Base-by-base conservation (phyloP, 2,329 filamentous ascomycete genomes). In the Hortaea sp. region DNA sequence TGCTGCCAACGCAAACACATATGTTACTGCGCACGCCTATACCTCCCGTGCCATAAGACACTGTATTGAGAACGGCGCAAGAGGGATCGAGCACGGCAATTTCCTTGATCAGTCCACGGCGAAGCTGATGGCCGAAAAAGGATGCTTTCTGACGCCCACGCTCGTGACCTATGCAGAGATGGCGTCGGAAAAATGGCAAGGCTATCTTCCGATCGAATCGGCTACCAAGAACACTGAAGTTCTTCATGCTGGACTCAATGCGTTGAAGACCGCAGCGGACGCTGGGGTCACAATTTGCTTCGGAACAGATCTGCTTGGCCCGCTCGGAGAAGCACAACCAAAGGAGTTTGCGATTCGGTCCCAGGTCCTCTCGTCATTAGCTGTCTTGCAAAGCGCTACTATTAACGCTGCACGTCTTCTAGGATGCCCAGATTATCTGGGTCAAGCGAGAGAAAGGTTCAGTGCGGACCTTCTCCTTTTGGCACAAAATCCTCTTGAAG, bases 31-130 rank as follows among this genome's bases (percentile, higher is more conserved):
- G 3, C 75, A 79, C 50, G 71, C 72, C 1, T 78, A 79, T 58
- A 78, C 73, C 0, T 66, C 71, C 4, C 53, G 61, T 41, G 67
- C 73, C 0, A 77, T 79, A 32, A 63, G 68, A 7, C 73, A 76
- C 43, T 70, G 70, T 4, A 64, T 79, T 20, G 66, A 71, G 6
- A 72, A 77, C 39, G 76, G 73, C 4, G 70, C 72, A 0, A 65
- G 52, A n/a, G 72, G 73, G 1, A 77, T 78, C 48, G 75, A 78
- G 47, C 76, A 78, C 49, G 78, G 77, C 20, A 70, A 76, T 6
- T 66, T 79, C 27, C 62, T 78, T 39, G 80, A 83, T 61, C 74
- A 76, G 53, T 68, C 72, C 32, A 55, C 68, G 56, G 61, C 73
- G 0, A 56, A 58, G 29, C 59, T 70, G 45, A 75, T 77, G 71